phyloP scores from a whole-genome alignment of 257 asterid species.

The Ehretia macrophylla region DNA sequence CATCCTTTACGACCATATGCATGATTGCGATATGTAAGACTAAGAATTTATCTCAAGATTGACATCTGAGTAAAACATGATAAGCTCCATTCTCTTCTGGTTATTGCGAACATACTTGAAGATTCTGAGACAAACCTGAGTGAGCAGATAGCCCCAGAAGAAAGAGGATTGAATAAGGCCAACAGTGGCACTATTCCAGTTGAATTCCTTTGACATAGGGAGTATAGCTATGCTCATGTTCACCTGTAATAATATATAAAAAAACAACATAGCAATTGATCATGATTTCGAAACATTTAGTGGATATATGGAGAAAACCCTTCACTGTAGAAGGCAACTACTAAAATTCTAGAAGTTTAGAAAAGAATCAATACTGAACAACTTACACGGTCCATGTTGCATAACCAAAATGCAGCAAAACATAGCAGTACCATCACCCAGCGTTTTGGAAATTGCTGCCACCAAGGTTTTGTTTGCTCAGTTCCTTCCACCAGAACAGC shows the following conservation, averaged over 20 bases:
- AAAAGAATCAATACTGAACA: neutral
- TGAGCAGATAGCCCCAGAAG: conserved; percentile 99
- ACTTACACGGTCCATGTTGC: conserved; percentile 99
- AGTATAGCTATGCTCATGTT: conserved; percentile 99
- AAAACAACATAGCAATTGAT: neutral
- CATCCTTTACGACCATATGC: too few species aligned
- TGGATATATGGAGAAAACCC: neutral
- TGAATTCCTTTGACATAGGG: conserved; percentile 96
- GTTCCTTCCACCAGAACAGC: conserved; percentile 37
- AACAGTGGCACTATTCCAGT: conserved; percentile 96
- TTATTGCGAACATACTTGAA: conserved; percentile 7
- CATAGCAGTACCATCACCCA: conserved; percentile 95
- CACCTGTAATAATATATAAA: conserved; percentile 47
- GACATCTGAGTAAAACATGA: neutral
- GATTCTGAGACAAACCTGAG: conserved; percentile 59
- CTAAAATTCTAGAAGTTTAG: too few species aligned
- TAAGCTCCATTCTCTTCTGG: conserved; percentile 6
- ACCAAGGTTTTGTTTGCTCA: conserved; percentile 55
- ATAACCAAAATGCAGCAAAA: conserved; percentile 80
- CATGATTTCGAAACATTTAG: neutral
- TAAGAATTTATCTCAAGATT: too few species aligned
- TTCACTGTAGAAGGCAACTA: too few species aligned
- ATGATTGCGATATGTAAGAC: too few species aligned
- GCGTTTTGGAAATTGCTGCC: conserved; percentile 83
- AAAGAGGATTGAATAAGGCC: conserved; percentile 97